These are phyloP conservation scores for Wickerhamiella musiphila DNA, from an alignment of 805 yeast genomes.

Conservation along the genomic window DNA sequence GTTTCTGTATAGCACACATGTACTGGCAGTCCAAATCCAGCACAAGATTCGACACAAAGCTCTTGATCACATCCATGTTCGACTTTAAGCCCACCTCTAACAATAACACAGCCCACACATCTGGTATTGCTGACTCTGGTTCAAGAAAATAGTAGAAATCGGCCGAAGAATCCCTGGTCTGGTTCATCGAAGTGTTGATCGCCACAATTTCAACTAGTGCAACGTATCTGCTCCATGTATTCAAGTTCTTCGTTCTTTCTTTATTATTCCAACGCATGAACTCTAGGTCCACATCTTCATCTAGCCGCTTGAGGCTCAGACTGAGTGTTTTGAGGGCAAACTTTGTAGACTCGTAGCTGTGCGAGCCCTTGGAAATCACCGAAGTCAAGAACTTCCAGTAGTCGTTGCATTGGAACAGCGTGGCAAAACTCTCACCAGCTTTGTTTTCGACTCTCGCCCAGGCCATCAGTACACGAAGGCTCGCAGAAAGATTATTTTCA, in stretches of 20 bases:
- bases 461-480: too few species aligned
- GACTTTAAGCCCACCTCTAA: conserved; percentile 62
- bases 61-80: conserved; percentile 60
- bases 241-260: conserved; percentile 4
- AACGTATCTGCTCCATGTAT: conserved; percentile 53
- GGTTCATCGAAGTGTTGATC: conserved; percentile 72
- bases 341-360: conserved; percentile 1
- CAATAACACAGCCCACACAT: conserved; percentile 59
- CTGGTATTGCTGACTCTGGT: conserved; percentile 34
- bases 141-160: conserved; percentile 42
- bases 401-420: too few species aligned
- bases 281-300: background rate
- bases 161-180: conserved; percentile 55
- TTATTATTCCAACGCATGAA: background rate
- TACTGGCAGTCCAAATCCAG: conserved; percentile 33
- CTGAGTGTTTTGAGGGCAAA: background rate
- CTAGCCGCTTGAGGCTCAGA: background rate
- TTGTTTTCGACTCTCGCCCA: too few species aligned
- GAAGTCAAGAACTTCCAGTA: background rate
- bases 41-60: conserved; percentile 38
- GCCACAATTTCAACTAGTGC: conserved; percentile 69
- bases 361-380: background rate
- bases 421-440: too few species aligned
- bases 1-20: conserved; percentile 30
- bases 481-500: too few species aligned